These are phyloP conservation scores for Aspergillus sp. DNA, from an alignment of 2,329 filamentous ascomycete genomes.

Conservation along the genomic window DNA sequence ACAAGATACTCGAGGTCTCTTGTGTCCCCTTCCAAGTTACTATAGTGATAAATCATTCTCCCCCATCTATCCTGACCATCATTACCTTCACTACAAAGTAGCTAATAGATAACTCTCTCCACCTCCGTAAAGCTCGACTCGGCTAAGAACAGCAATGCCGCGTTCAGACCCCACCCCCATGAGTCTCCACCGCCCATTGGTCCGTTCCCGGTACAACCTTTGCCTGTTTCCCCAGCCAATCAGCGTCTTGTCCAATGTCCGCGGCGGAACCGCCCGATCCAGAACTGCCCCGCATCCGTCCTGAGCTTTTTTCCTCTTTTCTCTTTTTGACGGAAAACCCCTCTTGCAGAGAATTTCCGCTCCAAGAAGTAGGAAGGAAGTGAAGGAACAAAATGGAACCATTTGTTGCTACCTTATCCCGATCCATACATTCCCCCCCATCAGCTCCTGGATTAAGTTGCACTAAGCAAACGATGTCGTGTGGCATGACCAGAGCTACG, in stretches of 20 bases:
- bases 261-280: constrained; percentile 2
- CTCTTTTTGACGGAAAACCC: background rate
- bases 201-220: background rate
- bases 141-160: background rate
- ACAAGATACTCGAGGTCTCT: too few relatives aligned
- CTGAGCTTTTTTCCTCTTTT: background rate
- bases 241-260: background rate
- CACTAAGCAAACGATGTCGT: background rate
- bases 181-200: background rate
- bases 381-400: too few relatives aligned
- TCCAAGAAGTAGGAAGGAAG: background rate
- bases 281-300: constrained; percentile 6
- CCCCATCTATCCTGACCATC: too few relatives aligned
- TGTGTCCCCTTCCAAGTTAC: too few relatives aligned
- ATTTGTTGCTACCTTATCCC: too few relatives aligned
- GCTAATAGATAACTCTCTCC: background rate
- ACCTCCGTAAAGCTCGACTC: background rate
- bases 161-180: background rate
- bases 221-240: background rate
- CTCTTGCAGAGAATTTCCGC: background rate
- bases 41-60: too few relatives aligned
- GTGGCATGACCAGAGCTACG: background rate
- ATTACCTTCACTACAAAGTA: too few relatives aligned
- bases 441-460: background rate
- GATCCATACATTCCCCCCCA: background rate